Percentiles rank a stretch among this genome's conserved stretches.
Conservation (phyloP, 2,329 filamentous ascomycete species). For the Xylariaceae sp. region DNA sequence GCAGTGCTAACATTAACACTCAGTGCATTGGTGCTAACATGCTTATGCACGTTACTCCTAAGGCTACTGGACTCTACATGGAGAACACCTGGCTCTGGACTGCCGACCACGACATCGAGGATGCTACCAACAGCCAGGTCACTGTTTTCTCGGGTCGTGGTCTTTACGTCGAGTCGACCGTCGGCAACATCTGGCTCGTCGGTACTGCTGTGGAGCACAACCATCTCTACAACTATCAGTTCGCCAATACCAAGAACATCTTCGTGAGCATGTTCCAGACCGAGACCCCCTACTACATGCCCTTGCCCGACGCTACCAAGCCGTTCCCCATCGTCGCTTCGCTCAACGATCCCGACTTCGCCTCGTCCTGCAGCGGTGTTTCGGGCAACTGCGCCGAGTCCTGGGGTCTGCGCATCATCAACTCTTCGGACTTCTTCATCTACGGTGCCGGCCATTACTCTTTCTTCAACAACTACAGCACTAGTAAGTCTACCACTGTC, state of each 20-base stretch:
- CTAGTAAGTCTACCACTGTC: slow-evolving; percentile 24
- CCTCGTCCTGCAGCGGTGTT: slow-evolving; percentile 36
- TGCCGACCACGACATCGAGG: slow-evolving; percentile 53
- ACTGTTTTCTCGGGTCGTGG: slow-evolving; percentile 50
- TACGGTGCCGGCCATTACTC: slow-evolving; percentile 58
- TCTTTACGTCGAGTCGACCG: slow-evolving; percentile 37
- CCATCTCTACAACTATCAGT: slow-evolving; percentile 59
- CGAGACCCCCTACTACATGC: slow-evolving; percentile 63
- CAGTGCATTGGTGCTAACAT: slow-evolving; percentile 37
- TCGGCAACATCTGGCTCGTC: slow-evolving; percentile 49
- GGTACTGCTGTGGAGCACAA: slow-evolving; percentile 58
- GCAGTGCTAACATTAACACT: slow-evolving; percentile 27
- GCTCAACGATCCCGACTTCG: slow-evolving; percentile 47
- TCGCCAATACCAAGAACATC: slow-evolving; percentile 51
- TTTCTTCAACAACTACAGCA: slow-evolving; percentile 56
- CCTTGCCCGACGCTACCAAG: slow-evolving; percentile 47
- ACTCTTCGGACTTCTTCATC: slow-evolving; percentile 45
- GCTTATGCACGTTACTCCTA: slow-evolving; percentile 35
- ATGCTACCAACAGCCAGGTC: slow-evolving; percentile 42
- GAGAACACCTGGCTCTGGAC: slow-evolving; percentile 44
- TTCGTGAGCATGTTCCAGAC: slow-evolving; percentile 59
- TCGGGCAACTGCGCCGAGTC: slow-evolving; percentile 39
- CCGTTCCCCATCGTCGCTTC: slow-evolving; percentile 43
- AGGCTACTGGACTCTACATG: slow-evolving; percentile 34
- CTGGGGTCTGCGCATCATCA: slow-evolving; percentile 57